phyloP scores from a whole-genome alignment of 2,329 filamentous ascomycete species.

The Talaromyces sp. region DNA sequence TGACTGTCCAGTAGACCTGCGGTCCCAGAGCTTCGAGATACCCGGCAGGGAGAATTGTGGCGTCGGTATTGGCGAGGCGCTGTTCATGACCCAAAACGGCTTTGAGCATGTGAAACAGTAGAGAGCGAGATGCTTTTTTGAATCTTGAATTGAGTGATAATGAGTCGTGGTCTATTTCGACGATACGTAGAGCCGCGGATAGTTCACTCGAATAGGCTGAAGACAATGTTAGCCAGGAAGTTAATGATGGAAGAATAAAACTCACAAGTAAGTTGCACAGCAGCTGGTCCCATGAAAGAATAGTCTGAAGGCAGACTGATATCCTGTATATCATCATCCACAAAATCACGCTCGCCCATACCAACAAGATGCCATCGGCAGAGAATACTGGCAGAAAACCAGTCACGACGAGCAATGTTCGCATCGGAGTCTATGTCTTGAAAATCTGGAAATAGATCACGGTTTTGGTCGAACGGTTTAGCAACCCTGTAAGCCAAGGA shows the following conservation, averaged over 20 bases:
- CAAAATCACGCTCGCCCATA: conserved; percentile 35
- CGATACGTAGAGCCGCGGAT: conserved; percentile 10
- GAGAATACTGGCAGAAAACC: conserved; percentile 37
- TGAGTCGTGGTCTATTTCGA: conserved; percentile 13
- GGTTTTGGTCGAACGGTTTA: conserved; percentile 36
- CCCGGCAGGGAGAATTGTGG: conserved; percentile 2
- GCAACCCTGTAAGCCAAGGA: conserved; percentile 37
- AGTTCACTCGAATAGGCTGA: conserved; percentile 15
- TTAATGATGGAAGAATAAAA: conserved; percentile 7
- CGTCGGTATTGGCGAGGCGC: conserved; percentile 8
- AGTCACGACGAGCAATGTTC: conserved; percentile 37
- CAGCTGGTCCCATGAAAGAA: conserved; percentile 31
- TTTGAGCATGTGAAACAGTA: conserved; percentile 11
- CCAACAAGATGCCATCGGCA: conserved; percentile 40
- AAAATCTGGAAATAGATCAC: conserved; percentile 30
- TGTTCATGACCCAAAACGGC: conserved; percentile 7
- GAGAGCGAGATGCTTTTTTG: conserved; percentile 11
- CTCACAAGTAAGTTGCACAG: conserved; percentile 37
- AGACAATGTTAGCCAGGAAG: neutral
- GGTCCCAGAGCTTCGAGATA: conserved; percentile 36
- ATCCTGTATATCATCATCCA: conserved; percentile 29
- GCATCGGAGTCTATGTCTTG: conserved; percentile 38
- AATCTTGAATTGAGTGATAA: conserved; percentile 12
- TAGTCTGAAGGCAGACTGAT: conserved; percentile 37
- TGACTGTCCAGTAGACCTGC: conserved; percentile 41